Evolutionary conservation across 495 filamentous ascomycete species (phyloP), one percentile per base, ranked within the genome.

Genomic region (Penicillium atrosanguineum): DNA sequence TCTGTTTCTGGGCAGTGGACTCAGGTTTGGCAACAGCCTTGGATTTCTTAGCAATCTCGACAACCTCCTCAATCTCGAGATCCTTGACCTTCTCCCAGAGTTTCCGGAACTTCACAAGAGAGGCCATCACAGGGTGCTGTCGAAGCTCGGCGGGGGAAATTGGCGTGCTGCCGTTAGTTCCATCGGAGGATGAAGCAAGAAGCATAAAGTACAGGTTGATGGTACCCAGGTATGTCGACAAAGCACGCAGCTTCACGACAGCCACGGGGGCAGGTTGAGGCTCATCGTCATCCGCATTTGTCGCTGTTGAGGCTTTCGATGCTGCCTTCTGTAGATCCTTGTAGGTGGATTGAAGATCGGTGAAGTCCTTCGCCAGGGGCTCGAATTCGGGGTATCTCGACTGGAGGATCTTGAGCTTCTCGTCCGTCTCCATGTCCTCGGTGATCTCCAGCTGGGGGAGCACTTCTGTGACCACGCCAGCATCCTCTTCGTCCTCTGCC

Each of bases 191-290:
- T 1, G 86, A 95, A 23, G 90, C 87, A 25, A 97, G 73, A 38
- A 97, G 79, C 50, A 90, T 88, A 67, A 98, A 96, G 68, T 97
- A 98, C 84, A 96, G 90, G 51, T 87, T 84, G 61, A 97, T 76
- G 0, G 89, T 78, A 34, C 87, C 92, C 16, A 97, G 74, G 67
- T 97, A 96, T 42, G 90, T 85, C 26, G 86, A 86, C 23, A 95
- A 69, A 21, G 92, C 83, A 56, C 86, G 85, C 56, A 84, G 72
- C 63, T 94, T 91, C 44, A 89, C 69, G 6, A 89, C 78, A n/a
- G 81, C 78, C 54, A 78, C 67, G 3, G 78, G 72, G n/a, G 68
- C 59, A 19, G 50, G 60, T 15, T 71, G 64, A 21, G 63, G 59
- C 11, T 64, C 59, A 29, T 69, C 62, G 36, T 70, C 48, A 15